Evolutionary conservation across 768 basidiomycete species (phyloP), one percentile per base, ranked within the genome.

Genomic region (Podaxis sp.): DNA sequence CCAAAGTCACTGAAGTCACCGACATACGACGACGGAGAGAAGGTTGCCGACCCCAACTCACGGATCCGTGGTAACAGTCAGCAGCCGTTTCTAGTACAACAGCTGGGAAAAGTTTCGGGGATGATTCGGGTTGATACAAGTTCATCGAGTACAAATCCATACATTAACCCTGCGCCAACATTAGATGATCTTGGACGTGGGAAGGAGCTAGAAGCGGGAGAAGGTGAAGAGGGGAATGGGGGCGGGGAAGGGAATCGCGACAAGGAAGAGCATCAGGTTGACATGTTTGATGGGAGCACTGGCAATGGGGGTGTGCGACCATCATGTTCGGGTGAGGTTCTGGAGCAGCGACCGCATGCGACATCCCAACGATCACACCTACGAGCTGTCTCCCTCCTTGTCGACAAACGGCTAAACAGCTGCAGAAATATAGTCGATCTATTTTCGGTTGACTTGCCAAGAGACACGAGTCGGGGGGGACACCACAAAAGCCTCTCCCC

Each of bases 151-250:
- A 64, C 68, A 32, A 79, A 82, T 61, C 79, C 80, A 38, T 81
- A 76, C 65, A 79, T 82, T 67, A 81, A 82, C 65, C 77, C 76
- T 6, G 73, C 76, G 21, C 80, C 80, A 14, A 67, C 68, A 7
- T 63, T 75, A 57, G 69, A 70, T 16, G 71, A 71, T n/a, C 57
- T 73, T 52, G 61, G 68, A 40, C 55, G 50, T 57, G 57, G 18
- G 38, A 62, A 62, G 27, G 59, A 59, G 44, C 40, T 48, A 36
- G 42, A 55, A 52, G 61, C 25, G 25, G 35, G 58, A 42, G 57
- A 59, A 51, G 42, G 6, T 9, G 27, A 9, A 18, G 42, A 18
- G 7, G 32, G 16, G 14, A 36, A 36, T 13, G 36, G 16, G 23
- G 23, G 57, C 14, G 9, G 4, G 57, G 36, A 11, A 50, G 47